Base-by-base conservation (phyloP, 2,329 filamentous ascomycete genomes). In the Penicillium concentricum region DNA sequence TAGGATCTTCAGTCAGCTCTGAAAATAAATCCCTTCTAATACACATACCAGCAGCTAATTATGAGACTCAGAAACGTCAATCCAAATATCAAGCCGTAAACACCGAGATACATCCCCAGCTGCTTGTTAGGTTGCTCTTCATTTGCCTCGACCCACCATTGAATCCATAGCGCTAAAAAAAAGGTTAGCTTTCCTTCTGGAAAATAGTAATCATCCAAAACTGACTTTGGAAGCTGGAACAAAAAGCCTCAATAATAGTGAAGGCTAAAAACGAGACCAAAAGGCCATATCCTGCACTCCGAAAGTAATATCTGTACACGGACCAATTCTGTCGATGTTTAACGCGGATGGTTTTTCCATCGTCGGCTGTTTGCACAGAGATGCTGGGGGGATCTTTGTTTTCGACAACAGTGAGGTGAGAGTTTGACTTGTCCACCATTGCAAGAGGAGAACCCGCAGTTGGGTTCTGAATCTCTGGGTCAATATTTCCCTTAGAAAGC, bases 101-200 rank as follows among this genome's bases (percentile, higher is more conserved):
- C 20, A 20, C 60, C 60, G 9, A 61, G 47, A 24, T 61, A 61
- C 54, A 60, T 58, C 1, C 30, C 47, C 32, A 58, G 34, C 5
- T 51, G 34, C 28, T 48, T 41, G 16, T 61, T 60, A 13, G 60
- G 47, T n/a, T 61, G 43, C 43, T 54, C 43, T 58, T 60, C 47
- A 49, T 60, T 60, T 43, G 37, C 51, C 5, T 46, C 43, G 5
- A 46, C 42, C 59, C 59, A 61, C 32, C 37, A 44, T 50, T 57
- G 49, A 24, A 61, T 51, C 59, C 59, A 61, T 43, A 61, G n/a
- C 20, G 46, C 59, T 61, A 32, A 5, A 46, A 39, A 46, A 39
- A 18, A 18, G 24, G 34, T 32, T 24, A 49, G 34, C 1, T 22
- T 54, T 54, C 3, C 15, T n/a, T n/a, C n/a, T n/a, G n/a, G n/a